phyloP scores from a whole-genome alignment of 805 yeast species.

The Wickerhamomyces chambardii region DNA sequence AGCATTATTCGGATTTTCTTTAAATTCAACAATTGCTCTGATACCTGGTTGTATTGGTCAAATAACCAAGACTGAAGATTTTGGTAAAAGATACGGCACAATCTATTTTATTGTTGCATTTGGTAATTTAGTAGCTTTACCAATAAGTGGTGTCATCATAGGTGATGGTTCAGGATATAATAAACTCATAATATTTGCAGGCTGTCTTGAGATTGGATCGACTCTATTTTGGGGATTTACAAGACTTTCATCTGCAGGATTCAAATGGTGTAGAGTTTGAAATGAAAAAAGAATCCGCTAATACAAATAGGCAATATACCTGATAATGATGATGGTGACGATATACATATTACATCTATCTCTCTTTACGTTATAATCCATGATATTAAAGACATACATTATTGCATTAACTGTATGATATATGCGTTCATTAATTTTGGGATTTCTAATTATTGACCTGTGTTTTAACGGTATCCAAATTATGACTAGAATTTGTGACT shows the following conservation, averaged over 20 bases:
- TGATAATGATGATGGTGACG: no score
- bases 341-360: no score
- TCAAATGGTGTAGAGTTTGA: no score
- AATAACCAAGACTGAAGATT: constrained; percentile 37
- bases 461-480: no score
- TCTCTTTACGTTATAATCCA: no score
- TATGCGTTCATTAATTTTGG: no score
- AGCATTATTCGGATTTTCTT: constrained; percentile 36
- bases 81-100: constrained; percentile 41
- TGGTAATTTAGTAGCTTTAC: constrained; percentile 34
- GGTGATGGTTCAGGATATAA: constrained; percentile 24
- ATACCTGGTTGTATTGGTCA: constrained; percentile 49
- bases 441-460: no score
- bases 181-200: constrained; percentile 30
- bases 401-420: no score
- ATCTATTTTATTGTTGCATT: constrained; percentile 47
- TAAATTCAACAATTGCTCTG: constrained; percentile 41
- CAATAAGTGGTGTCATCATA: constrained; percentile 35
- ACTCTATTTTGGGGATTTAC: constrained; percentile 7
- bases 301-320: no score
- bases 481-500: no score
- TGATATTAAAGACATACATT: no score
- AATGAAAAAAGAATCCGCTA: no score
- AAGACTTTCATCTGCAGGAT: constrained; percentile 2
- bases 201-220: constrained; percentile 4